Evolutionary conservation across 768 basidiomycete species (phyloP).

Genomic region (Termitomyces sp.): DNA sequence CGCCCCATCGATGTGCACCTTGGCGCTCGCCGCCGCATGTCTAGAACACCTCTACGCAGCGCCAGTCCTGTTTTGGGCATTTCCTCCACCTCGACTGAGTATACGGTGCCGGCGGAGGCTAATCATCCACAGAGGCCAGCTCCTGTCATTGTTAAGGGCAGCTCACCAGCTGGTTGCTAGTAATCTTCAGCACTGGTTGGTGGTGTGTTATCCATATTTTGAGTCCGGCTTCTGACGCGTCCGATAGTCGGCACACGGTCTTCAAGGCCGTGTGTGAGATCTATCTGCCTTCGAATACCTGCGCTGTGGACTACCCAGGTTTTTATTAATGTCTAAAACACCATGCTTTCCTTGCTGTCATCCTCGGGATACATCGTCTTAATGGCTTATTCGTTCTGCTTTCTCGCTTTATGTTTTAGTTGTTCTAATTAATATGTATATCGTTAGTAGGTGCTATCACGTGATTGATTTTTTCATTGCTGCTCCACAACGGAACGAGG

Average conservation of each 20-base stretch:
- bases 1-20: not conserved
- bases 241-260: not conserved
- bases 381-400: not conserved
- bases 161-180: not conserved
- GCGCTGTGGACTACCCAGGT: not conserved
- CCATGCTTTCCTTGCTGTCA: not conserved
- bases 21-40: not conserved
- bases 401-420: not conserved
- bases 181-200: not conserved
- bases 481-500: not conserved
- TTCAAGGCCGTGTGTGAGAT: not conserved
- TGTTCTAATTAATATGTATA: not conserved
- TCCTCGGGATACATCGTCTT: not conserved
- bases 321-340: no score
- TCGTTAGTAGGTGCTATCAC: not conserved
- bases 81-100: not conserved
- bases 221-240: not conserved
- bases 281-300: not conserved
- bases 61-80: not conserved
- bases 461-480: not conserved
- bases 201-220: not conserved
- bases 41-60: not conserved
- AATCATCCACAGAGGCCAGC: not conserved
- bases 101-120: not conserved
- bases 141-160: not conserved